Evolutionary conservation across 1,284 basidiomycete genomes (phyloP).

Genomic region (Lignosus rhinocerotis): DNA sequence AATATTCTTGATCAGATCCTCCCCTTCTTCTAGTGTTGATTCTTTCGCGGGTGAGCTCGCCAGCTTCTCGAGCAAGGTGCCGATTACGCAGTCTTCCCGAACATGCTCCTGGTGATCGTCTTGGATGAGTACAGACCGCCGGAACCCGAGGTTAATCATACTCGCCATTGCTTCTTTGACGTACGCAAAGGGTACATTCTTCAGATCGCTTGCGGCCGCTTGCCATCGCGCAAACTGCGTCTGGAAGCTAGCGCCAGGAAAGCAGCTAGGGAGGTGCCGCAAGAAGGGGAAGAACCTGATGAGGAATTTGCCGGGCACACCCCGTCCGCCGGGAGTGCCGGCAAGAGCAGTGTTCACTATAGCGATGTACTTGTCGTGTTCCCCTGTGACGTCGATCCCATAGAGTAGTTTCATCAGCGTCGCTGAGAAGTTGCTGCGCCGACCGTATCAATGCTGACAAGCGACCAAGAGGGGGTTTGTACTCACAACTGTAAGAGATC

Average conservation of each 20-base stretch:
- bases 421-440: constrained; percentile 4
- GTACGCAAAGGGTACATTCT: constrained; percentile 13
- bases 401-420: constrained; percentile 8
- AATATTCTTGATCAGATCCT: background rate
- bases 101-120: background rate
- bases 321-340: constrained; percentile 11
- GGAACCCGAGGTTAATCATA: background rate
- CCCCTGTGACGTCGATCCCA: background rate
- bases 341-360: constrained; percentile 1
- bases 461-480: background rate
- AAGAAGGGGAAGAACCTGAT: constrained; percentile 25
- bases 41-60: background rate
- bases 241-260: constrained; percentile 30
- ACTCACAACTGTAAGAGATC: constrained; percentile 12
- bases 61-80: background rate
- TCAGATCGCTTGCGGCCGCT: constrained; percentile 9
- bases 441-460: constrained; percentile 8
- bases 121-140: background rate
- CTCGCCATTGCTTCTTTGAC: constrained; percentile 16
- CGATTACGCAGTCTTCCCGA: background rate
- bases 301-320: constrained; percentile 24
- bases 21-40: background rate
- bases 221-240: constrained; percentile 28
- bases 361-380: background rate
- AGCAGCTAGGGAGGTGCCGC: constrained; percentile 27